phyloP scores from a whole-genome alignment of 805 yeast species.

The Danielozyma ontarioensis region DNA sequence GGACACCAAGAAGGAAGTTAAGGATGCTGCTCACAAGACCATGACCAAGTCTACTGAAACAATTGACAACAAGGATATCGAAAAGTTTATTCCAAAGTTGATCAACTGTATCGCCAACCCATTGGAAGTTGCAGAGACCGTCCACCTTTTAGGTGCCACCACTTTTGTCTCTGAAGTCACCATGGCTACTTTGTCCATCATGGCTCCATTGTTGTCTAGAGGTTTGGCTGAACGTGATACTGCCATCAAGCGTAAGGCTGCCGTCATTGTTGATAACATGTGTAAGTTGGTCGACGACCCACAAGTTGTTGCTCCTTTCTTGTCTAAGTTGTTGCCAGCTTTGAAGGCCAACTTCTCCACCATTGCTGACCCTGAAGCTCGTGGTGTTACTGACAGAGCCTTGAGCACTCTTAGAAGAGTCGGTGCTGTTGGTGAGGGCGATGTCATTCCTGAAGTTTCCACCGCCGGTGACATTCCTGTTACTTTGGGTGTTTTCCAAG shows the following conservation, averaged over 20 bases:
- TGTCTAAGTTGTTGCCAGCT: slow-evolving; percentile 92
- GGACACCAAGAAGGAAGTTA: slow-evolving; percentile 99
- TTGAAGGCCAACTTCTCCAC: slow-evolving; percentile 88
- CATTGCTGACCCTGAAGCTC: slow-evolving; percentile 99
- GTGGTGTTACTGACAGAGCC: slow-evolving; percentile 97
- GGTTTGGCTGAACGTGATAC: slow-evolving; percentile 99
- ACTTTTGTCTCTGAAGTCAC: slow-evolving; percentile 99
- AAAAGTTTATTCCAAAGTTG: slow-evolving; percentile 96
- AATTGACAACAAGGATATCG: slow-evolving; percentile 99
- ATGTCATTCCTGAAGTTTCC: slow-evolving; percentile 92
- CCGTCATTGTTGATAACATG: slow-evolving; percentile 99
- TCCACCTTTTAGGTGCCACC: slow-evolving; percentile 98
- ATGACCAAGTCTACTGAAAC: slow-evolving; percentile 96
- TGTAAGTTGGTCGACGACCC: slow-evolving; percentile 99
- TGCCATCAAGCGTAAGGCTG: slow-evolving; percentile 98
- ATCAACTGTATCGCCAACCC: slow-evolving; percentile 96
- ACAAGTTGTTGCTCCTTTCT: slow-evolving; percentile 99
- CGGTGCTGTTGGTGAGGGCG: slow-evolving; percentile 91
- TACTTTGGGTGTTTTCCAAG: slow-evolving; percentile 75
- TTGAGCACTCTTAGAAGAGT: slow-evolving; percentile 97
- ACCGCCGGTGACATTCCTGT: slow-evolving; percentile 96
- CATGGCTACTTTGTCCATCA: slow-evolving; percentile 97
- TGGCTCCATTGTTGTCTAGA: slow-evolving; percentile 98
- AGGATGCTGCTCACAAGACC: slow-evolving; percentile 92
- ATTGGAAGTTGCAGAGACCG: slow-evolving; percentile 97